Evolutionary conservation across 2,329 filamentous ascomycete species (phyloP).

Genomic region (Setomelanomma holmii): DNA sequence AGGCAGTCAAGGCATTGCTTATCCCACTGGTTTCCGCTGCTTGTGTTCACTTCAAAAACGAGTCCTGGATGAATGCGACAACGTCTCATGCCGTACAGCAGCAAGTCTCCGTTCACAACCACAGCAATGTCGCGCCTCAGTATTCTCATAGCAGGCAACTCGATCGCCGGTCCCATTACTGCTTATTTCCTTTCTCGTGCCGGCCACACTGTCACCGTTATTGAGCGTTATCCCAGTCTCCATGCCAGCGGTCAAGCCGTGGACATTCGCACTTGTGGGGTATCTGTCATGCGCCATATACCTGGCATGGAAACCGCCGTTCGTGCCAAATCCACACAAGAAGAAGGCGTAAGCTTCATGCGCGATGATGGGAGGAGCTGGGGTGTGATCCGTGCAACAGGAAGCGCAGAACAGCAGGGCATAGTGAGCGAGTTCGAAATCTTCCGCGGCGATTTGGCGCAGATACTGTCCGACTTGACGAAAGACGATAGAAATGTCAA

Average conservation of each 20-base stretch:
- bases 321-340: conserved; percentile 31
- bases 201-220: conserved; percentile 41
- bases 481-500: conserved; percentile 15
- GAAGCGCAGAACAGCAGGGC: conserved; percentile 39
- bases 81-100: too few species aligned
- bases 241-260: conserved; percentile 54
- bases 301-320: conserved; percentile 44
- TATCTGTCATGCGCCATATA: conserved; percentile 50
- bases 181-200: conserved; percentile 30
- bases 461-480: conserved; percentile 34
- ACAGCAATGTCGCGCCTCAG: neutral
- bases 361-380: conserved; percentile 15
- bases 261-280: conserved; percentile 51
- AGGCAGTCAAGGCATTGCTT: neutral
- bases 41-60: too few species aligned
- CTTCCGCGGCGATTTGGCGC: conserved; percentile 32
- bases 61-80: too few species aligned
- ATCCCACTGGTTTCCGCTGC: too few species aligned
- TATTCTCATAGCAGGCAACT: conserved; percentile 40
- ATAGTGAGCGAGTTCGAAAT: conserved; percentile 34
- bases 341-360: conserved; percentile 49
- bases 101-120: neutral
- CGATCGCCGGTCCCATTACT: conserved; percentile 44
- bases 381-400: conserved; percentile 44
- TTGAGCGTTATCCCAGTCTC: conserved; percentile 51